Evolutionary conservation across 2,329 filamentous ascomycete genomes (phyloP).

Genomic region (Ophiocordyceps sinensis): DNA sequence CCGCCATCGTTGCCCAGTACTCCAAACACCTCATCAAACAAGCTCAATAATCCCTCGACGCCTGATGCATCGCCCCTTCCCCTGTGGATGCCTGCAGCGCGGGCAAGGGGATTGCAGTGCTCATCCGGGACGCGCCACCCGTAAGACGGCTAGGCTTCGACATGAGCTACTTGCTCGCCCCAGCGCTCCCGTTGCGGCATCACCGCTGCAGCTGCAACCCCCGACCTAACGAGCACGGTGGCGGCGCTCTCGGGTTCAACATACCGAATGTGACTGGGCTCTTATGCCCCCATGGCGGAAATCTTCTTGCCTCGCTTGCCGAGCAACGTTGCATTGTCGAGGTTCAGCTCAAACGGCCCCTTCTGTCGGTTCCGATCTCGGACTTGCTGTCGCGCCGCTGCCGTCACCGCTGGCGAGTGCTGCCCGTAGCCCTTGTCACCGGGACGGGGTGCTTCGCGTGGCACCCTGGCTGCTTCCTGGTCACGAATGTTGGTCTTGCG

Average conservation of each 20-base stretch:
- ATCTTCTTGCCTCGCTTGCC: constrained; percentile 51
- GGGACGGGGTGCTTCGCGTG: constrained; percentile 18
- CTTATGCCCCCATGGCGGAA: constrained; percentile 26
- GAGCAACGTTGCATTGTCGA: constrained; percentile 81
- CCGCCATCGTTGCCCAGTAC: constrained; percentile 7
- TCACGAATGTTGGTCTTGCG: constrained; percentile 63
- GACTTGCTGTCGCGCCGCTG: constrained; percentile 71
- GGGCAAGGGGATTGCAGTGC: too few species aligned
- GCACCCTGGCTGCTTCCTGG: constrained; percentile 17
- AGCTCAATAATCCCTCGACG: background rate
- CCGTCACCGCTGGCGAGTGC: constrained; percentile 71
- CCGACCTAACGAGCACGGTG: too few species aligned
- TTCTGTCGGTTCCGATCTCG: constrained; percentile 51
- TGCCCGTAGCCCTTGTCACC: constrained; percentile 66
- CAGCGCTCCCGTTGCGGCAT: background rate
- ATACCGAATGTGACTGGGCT: background rate
- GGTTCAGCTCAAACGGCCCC: constrained; percentile 79
- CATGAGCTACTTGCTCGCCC: too few species aligned
- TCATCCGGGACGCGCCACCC: too few species aligned
- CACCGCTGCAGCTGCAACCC: too few species aligned
- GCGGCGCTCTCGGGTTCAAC: background rate
- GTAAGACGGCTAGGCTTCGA: too few species aligned
- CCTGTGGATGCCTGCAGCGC: too few species aligned
- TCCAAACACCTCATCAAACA: constrained; percentile 8
- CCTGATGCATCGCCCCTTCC: too few species aligned